Conservation (phyloP, 495 filamentous ascomycete species). For the Xylaria bambusicola region DNA sequence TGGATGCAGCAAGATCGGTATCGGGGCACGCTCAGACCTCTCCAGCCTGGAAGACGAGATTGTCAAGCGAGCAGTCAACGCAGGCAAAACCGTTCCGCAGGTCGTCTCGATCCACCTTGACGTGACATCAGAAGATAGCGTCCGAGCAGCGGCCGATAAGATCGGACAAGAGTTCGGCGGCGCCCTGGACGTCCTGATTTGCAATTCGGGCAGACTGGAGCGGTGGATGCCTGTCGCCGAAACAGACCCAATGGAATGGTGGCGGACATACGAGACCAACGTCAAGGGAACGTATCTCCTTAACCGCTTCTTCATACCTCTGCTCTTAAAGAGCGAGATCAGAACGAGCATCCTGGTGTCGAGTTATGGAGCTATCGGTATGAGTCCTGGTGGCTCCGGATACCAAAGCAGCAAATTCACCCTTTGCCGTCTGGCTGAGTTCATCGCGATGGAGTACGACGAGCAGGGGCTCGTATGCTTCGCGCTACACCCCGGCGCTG, state of each 20-base stretch:
- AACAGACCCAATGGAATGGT: constrained; percentile 40
- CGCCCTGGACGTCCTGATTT: constrained; percentile 44
- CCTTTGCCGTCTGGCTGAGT: constrained; percentile 44
- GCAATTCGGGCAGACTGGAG: constrained; percentile 47
- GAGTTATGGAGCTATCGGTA: constrained; percentile 34
- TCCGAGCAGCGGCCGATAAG: constrained; percentile 35
- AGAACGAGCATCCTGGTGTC: constrained; percentile 41
- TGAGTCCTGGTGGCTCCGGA: constrained; percentile 28
- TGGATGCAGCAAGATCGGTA: constrained; percentile 43
- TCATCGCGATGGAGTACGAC: constrained; percentile 44
- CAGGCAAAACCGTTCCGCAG: constrained; percentile 37
- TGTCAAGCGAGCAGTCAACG: constrained; percentile 32
- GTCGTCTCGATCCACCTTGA: constrained; percentile 46
- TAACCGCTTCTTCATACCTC: constrained; percentile 43
- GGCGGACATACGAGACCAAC: constrained; percentile 46
- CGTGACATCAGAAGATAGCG: constrained; percentile 41
- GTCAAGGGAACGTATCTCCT: constrained; percentile 46
- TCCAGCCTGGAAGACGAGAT: constrained; percentile 35
- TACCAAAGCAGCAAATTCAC: constrained; percentile 49
- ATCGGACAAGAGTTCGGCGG: constrained; percentile 36
- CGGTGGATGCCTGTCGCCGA: constrained; percentile 34
- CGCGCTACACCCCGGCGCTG: constrained; percentile 47
- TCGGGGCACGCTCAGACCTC: constrained; percentile 46
- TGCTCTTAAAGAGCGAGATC: constrained; percentile 37
- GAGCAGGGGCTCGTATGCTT: constrained; percentile 43